Conservation (phyloP, 2,329 filamentous ascomycete genomes). For the Xylaria sp. region DNA sequence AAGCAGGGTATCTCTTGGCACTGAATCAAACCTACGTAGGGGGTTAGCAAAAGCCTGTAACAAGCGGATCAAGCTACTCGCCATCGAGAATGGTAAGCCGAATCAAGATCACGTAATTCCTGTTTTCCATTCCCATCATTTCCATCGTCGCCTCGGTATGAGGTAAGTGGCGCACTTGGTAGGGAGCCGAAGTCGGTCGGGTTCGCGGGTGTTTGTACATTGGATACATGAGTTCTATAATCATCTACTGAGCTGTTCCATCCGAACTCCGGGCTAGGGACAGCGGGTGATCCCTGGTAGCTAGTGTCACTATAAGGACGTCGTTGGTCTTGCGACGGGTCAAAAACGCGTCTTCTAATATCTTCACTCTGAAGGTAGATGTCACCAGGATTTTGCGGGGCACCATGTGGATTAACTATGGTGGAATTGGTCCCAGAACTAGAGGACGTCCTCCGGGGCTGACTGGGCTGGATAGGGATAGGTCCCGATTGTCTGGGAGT, state of each 20-base stretch:
- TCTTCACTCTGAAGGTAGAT: slow-evolving; percentile 51
- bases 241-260: slow-evolving; percentile 42
- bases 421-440: slow-evolving; percentile 38
- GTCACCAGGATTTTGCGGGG: slow-evolving; percentile 50
- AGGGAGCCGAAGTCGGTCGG: slow-evolving; percentile 32
- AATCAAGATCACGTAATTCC: slow-evolving; percentile 35
- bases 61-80: slow-evolving; percentile 31
- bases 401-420: slow-evolving; percentile 48
- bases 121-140: slow-evolving; percentile 22
- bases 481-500: slow-evolving; percentile 34
- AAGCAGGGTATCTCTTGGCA: slow-evolving; percentile 48
- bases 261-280: slow-evolving; percentile 37
- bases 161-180: slow-evolving; percentile 31
- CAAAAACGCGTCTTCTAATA: slow-evolving; percentile 45
- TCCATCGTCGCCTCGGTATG: slow-evolving; percentile 33
- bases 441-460: slow-evolving; percentile 40
- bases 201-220: slow-evolving; percentile 35
- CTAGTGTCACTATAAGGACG: slow-evolving; percentile 35
- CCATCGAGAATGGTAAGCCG: slow-evolving; percentile 48
- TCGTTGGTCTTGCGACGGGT: slow-evolving; percentile 37
- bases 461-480: slow-evolving; percentile 29
- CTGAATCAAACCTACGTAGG: slow-evolving; percentile 47
- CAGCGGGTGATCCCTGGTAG: slow-evolving; percentile 35
- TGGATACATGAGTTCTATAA: slow-evolving; percentile 31
- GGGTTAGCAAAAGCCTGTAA: slow-evolving; percentile 27